These are phyloP conservation scores for Morella rubra DNA, from an alignment of 306 rosid genomes.

Conservation along the genomic window DNA sequence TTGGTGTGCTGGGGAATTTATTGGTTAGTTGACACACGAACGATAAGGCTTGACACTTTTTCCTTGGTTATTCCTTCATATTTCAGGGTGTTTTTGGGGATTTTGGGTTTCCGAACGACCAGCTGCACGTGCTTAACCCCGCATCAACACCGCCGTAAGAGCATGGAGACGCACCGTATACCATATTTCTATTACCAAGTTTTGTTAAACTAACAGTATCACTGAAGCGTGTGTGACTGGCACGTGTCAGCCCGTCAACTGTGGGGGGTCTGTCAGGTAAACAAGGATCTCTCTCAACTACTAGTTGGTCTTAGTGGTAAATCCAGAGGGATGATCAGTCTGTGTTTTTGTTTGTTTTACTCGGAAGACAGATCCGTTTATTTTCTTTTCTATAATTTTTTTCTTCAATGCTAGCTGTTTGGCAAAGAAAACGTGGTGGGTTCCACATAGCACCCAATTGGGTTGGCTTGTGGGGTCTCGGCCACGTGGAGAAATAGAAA, in stretches of 20 bases:
- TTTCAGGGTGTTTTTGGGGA: slow-evolving; percentile 72
- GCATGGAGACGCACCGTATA: slow-evolving; percentile 22
- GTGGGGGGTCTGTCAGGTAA: slow-evolving; percentile 24
- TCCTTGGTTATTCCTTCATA: slow-evolving; percentile 14
- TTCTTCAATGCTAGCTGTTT: slow-evolving; percentile 49
- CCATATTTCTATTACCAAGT: slow-evolving; percentile 18
- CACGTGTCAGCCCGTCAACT: slow-evolving; percentile 32
- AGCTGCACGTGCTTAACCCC: slow-evolving; percentile 38
- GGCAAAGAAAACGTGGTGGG: slow-evolving; percentile 54
- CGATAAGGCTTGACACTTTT: slow-evolving; percentile 17
- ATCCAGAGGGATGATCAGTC: slow-evolving; percentile 28
- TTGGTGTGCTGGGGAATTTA: not conserved
- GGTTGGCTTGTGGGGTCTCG: slow-evolving; percentile 42
- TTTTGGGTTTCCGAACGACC: slow-evolving; percentile 62
- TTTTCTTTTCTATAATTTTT: not conserved
- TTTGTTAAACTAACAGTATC: slow-evolving; percentile 32
- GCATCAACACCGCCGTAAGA: slow-evolving; percentile 39
- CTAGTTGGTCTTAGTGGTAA: slow-evolving; percentile 30
- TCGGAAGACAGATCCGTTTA: slow-evolving; percentile 11
- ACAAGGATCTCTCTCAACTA: slow-evolving; percentile 30
- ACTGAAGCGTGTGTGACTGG: slow-evolving; percentile 29
- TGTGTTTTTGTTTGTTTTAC: slow-evolving; percentile 39
- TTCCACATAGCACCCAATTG: slow-evolving; percentile 31
- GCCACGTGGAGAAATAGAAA: slow-evolving; percentile 46
- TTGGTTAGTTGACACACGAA: slow-evolving; percentile 12